phyloP scores from a whole-genome alignment of 768 basidiomycete species.

The Agrocybe pediades region DNA sequence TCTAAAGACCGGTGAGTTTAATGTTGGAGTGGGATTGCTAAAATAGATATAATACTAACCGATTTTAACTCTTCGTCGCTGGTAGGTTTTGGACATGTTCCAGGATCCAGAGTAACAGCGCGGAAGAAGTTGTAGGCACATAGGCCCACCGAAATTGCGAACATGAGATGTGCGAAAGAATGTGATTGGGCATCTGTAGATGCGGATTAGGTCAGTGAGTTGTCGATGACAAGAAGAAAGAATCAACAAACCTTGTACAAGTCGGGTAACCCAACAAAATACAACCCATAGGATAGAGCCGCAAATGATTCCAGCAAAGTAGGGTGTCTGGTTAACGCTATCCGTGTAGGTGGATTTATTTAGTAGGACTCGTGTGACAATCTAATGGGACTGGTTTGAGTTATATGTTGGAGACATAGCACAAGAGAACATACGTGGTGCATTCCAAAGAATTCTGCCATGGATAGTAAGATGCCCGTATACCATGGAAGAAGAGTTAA shows the following conservation, averaged over 20 bases:
- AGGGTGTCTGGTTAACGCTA: constrained; percentile 83
- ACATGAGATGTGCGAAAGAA: constrained; percentile 73
- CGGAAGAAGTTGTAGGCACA: constrained; percentile 93
- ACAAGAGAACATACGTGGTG: constrained; percentile 71
- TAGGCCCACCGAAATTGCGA: constrained; percentile 66
- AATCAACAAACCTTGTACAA: constrained; percentile 61
- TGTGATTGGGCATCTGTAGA: constrained; percentile 73
- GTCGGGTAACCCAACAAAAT: constrained; percentile 78
- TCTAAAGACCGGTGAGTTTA: constrained; percentile 39
- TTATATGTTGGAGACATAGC: constrained; percentile 2
- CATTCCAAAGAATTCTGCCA: constrained; percentile 90
- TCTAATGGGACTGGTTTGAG: constrained; percentile 37
- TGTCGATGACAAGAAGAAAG: background rate
- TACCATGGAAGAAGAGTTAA: constrained; percentile 88
- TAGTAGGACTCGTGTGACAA: constrained; percentile 83
- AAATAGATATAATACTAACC: constrained; percentile 44
- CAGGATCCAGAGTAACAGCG: constrained; percentile 86
- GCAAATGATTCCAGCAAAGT: constrained; percentile 90
- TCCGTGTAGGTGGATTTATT: constrained; percentile 84
- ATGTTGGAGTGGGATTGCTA: background rate
- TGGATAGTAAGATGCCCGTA: constrained; percentile 78
- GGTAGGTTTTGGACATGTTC: constrained; percentile 77
- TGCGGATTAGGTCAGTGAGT: background rate
- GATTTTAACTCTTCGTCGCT: constrained; percentile 88
- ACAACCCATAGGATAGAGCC: constrained; percentile 87